Evolutionary conservation across 129 eudicot genomes (phyloP), one percentile per base, ranked within the genome.

Genomic region (Pulicaria dysenterica): DNA sequence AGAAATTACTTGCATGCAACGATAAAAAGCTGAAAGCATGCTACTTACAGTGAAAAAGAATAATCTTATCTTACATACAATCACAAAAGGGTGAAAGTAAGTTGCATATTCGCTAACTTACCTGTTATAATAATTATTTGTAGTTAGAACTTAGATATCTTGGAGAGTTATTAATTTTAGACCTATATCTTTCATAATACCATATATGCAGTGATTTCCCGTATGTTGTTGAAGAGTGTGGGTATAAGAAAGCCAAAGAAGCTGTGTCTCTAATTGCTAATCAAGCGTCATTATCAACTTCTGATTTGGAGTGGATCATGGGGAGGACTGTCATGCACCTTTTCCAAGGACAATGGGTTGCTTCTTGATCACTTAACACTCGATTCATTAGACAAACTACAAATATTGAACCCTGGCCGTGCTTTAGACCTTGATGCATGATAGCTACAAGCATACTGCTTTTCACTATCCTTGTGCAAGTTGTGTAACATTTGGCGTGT

Each of bases 231-330:
- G 64, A 88, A 2, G 97, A 91, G 70, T 91, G 97, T 70, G 96
- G 97, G 34, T 91, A 91, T 60, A 84, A 80, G 74, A 83, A 76
- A 83, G 86, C 88, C 38, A 90, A 87, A 86, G 90, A 84, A 61
- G 92, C 85, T 3, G 87, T 78, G 46, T 60, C 58, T 31, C 45
- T 58, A 36, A 74, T 88, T 54, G 85, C 86, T n/a, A 65, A 76
- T 59, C 83, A 82, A 82, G 85, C 78, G 41, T 65, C 84, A 34
- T 63, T 88, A 57, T 82, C 92, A 5, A 67, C 95, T 44, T 78
- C 85, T 1, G 92, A 88, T 15, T 58, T 80, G 78, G 92, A 91
- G 85, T 88, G 90, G 95, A 85, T 91, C 73, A 82, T 91, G 97
- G 95, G 97, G 40, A 80, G 67, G 77, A 91, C 97, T 16, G 84